Evolutionary conservation across 371 early-diverging fungal genomes (phyloP).

Genomic region (Choanephora cucurbitarum): DNA sequence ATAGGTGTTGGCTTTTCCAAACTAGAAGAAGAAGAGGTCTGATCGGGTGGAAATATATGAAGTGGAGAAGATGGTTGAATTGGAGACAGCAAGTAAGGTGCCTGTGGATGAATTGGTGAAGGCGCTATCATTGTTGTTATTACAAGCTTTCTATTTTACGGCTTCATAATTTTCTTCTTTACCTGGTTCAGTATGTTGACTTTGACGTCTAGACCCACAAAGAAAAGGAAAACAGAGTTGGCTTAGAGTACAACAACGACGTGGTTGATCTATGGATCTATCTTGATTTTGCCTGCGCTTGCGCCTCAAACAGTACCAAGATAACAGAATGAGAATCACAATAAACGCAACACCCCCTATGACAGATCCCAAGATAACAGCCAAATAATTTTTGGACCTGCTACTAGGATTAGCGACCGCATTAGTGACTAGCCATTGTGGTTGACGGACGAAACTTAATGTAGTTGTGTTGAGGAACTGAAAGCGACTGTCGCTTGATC

Average conservation of each 20-base stretch:
- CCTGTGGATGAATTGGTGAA: too few relatives aligned
- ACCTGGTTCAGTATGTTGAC: too few relatives aligned
- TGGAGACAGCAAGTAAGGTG: too few relatives aligned
- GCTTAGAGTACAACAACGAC: neutral
- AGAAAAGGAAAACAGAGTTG: too few relatives aligned
- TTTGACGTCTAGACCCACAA: too few relatives aligned
- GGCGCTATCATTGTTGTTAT: too few relatives aligned
- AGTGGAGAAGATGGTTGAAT: too few relatives aligned
- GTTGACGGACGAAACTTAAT: neutral
- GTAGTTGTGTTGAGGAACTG: constrained; percentile 15
- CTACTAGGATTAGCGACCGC: neutral
- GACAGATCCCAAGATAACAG: constrained; percentile 18
- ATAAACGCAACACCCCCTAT: constrained; percentile 16
- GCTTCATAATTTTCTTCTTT: too few relatives aligned
- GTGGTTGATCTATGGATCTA: neutral
- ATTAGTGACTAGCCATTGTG: constrained; percentile 8
- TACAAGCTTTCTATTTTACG: too few relatives aligned
- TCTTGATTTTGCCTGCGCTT: constrained; percentile 1
- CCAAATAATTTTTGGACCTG: neutral
- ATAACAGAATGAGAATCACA: constrained; percentile 8
- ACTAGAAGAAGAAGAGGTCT: too few relatives aligned
- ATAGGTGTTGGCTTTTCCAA: too few relatives aligned
- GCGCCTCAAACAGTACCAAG: constrained; percentile 2
- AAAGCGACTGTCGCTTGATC: constrained; percentile 3
- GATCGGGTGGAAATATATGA: too few relatives aligned